phyloP scores from a whole-genome alignment of 345 rosid genomes.

The Ceriops zippeliana region DNA sequence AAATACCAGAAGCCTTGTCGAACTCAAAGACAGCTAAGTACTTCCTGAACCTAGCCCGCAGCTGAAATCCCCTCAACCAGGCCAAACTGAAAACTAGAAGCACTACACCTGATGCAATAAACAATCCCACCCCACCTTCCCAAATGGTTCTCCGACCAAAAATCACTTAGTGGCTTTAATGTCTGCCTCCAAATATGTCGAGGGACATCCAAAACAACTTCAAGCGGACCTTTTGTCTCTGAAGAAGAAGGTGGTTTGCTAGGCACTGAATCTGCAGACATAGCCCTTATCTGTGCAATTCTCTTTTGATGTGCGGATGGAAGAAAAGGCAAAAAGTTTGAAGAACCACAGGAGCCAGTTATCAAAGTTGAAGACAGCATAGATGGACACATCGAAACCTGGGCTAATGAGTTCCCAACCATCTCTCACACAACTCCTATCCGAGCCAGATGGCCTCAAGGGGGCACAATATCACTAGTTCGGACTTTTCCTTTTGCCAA shows the following conservation, averaged over 20 bases:
- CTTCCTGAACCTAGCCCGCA: constrained; percentile 80
- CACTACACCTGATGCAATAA: constrained; percentile 80
- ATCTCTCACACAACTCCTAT: constrained; percentile 28
- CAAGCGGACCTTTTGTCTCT: constrained; percentile 47
- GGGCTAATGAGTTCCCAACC: constrained; percentile 46
- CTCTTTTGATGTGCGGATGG: constrained; percentile 48
- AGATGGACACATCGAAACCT: constrained; percentile 39
- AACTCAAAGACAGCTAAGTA: constrained; percentile 81
- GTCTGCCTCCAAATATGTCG: constrained; percentile 75
- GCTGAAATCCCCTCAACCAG: constrained; percentile 83
- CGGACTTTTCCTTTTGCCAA: constrained; percentile 1
- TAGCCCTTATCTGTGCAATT: constrained; percentile 37
- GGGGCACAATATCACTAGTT: neutral
- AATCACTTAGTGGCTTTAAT: constrained; percentile 74
- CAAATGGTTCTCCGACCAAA: constrained; percentile 86
- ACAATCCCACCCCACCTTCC: constrained; percentile 99
- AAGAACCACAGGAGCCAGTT: constrained; percentile 30
- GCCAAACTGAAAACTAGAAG: constrained; percentile 83
- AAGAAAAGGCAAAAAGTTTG: constrained; percentile 43
- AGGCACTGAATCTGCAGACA: constrained; percentile 50
- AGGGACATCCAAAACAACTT: constrained; percentile 67
- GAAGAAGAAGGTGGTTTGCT: constrained; percentile 40
- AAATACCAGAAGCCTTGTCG: constrained; percentile 78
- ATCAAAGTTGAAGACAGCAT: constrained; percentile 37
- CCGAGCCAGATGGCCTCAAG: neutral